phyloP scores from a whole-genome alignment of 108 stramenopile genomes.

The Nitzschia sp. region DNA sequence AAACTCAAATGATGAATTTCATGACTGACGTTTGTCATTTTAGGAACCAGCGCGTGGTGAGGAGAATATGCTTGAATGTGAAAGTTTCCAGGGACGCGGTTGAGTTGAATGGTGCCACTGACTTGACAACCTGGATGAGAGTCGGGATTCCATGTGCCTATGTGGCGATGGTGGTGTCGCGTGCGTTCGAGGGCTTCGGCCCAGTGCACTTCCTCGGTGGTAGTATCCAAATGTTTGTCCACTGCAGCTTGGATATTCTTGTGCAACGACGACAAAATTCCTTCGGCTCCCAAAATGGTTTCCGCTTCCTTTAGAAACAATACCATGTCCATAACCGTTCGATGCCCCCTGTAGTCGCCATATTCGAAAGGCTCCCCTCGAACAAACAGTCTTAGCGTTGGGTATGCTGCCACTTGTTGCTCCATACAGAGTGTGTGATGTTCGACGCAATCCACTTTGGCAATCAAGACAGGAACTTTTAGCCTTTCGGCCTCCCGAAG shows the following conservation, averaged over 20 bases:
- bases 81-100: conserved; percentile 94
- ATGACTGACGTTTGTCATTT: conserved; percentile 89
- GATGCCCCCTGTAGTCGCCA: conserved; percentile 77
- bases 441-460: conserved; percentile 81
- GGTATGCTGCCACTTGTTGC: conserved; percentile 85
- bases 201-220: conserved; percentile 60
- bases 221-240: conserved; percentile 37
- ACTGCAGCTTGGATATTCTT: conserved; percentile 32
- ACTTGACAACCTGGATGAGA: conserved; percentile 84
- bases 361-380: conserved; percentile 47
- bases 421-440: conserved; percentile 69
- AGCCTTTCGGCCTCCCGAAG: conserved; percentile 54
- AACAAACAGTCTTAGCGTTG: conserved; percentile 84
- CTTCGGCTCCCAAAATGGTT: conserved; percentile 37
- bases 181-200: conserved; percentile 42
- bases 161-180: conserved; percentile 31
- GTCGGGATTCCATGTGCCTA: conserved; percentile 25
- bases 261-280: conserved; percentile 25
- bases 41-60: conserved; percentile 79
- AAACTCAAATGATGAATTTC: conserved; percentile 85
- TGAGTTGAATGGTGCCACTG: conserved; percentile 64
- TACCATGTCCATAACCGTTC: conserved; percentile 77
- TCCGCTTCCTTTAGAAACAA: conserved; percentile 52
- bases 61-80: conserved; percentile 85
- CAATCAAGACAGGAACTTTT: conserved; percentile 68